Evolutionary conservation across 768 basidiomycete species (phyloP), one percentile per base, ranked within the genome.

Genomic region (Pleurotus djamor): DNA sequence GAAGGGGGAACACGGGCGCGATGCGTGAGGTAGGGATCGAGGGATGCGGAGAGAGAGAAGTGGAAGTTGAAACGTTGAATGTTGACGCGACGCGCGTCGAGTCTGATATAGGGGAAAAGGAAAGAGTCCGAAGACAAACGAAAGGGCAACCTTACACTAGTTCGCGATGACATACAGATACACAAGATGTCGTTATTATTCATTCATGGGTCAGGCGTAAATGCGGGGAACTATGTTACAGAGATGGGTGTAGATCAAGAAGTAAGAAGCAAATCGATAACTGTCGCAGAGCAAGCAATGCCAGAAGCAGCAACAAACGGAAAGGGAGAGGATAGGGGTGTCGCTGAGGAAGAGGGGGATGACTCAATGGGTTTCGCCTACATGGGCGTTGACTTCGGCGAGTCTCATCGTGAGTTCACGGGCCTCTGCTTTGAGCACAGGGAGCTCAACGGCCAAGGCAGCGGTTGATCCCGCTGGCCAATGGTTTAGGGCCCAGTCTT

Each of bases 401-500:
- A 57, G 59, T 33, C 61, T 44, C 14, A 56, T 21, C 44, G 64
- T 34, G 35, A 61, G 57, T 14, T 68, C 68, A 2, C 70, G 70
- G 51, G 74, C 74, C 57, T 71, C 66, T 14, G 66, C 71, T 66
- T 77, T 79, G 28, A 83, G 65, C 34, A 63, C 67, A 3, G 76
- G 74, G 5, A 86, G 73, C 57, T 83, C 81, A 0, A 72, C 73
- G 8, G 61, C 61, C 38, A 87, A 70, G n/a, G 74, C 69, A 8
- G 83, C 79, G 38, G 69, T 69, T 0, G 68, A 64, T 55, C 74
- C 74, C 62, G 84, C 82, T 0, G 69, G 67, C 85, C 85, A 89
- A 33, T 80, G 75, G 43, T 78, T 77, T 37, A 82, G 73, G 1
- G 86, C 88, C 91, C 91, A 92, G 36, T 83, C 77, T 28, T 83